Evolutionary conservation across 345 rosid species (phyloP).

Genomic region (Lepidium sativum): DNA sequence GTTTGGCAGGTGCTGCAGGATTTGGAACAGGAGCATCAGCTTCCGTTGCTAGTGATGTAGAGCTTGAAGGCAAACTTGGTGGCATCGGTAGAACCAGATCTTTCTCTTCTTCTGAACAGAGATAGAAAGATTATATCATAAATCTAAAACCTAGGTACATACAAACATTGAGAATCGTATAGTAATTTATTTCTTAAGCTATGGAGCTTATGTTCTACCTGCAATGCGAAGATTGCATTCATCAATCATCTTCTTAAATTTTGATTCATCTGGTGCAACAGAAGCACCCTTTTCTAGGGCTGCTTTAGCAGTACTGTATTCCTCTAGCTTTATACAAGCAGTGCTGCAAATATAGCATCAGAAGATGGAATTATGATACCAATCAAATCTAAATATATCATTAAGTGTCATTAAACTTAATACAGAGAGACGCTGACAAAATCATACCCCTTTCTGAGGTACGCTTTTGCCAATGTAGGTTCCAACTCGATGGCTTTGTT

Average conservation of each 20-base stretch:
- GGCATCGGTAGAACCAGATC: constrained; percentile 18
- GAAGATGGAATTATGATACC: neutral
- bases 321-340: constrained; percentile 68
- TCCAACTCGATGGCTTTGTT: constrained; percentile 64
- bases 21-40: constrained; percentile 13
- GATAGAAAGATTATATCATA: neutral
- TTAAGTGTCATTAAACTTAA: neutral
- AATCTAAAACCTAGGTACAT: neutral
- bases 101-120: constrained; percentile 35
- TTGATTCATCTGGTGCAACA: constrained; percentile 33
- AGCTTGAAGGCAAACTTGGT: constrained; percentile 22
- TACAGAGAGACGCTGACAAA: neutral
- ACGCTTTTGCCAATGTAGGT: constrained; percentile 49
- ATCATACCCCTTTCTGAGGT: constrained; percentile 65
- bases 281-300: constrained; percentile 53
- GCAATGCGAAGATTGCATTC: constrained; percentile 49
- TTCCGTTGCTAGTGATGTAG: constrained; percentile 15
- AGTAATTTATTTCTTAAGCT: neutral
- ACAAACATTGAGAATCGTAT: neutral
- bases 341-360: constrained; percentile 30
- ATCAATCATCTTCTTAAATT: constrained; percentile 45
- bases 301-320: constrained; percentile 57
- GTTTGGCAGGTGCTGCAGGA: constrained; percentile 30
- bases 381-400: neutral
- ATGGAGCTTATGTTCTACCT: constrained; percentile 20